Conservation (phyloP, 495 filamentous ascomycete genomes). For the Talaromyces proteolyticus region DNA sequence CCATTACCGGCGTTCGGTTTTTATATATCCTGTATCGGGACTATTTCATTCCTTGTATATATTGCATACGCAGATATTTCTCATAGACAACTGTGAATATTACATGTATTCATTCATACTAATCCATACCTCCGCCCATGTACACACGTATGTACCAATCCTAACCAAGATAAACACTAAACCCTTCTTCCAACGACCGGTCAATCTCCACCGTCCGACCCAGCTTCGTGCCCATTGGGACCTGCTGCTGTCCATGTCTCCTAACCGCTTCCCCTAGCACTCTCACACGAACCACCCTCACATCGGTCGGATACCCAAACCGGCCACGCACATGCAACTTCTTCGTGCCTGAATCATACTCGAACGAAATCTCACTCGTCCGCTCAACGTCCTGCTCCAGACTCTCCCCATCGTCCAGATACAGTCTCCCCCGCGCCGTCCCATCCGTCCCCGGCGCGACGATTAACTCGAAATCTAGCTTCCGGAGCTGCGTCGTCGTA, state of each 20-base stretch:
- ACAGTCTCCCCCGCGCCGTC: conserved; percentile 45
- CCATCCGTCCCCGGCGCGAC: conserved; percentile 56
- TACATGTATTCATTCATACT: background rate
- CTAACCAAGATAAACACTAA: background rate
- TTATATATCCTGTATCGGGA: background rate
- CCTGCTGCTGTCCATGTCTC: background rate
- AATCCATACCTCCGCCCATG: background rate
- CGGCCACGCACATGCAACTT: background rate
- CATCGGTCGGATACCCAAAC: conserved; percentile 3
- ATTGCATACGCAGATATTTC: background rate
- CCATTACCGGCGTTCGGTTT: background rate
- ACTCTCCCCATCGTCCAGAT: conserved; percentile 57
- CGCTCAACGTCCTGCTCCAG: conserved; percentile 49
- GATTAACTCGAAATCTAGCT: conserved; percentile 62
- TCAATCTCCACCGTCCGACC: background rate
- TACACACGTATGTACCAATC: background rate
- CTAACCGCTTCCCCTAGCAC: background rate
- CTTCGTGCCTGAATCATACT: conserved; percentile 18
- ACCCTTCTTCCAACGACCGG: background rate
- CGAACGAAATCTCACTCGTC: conserved; percentile 47
- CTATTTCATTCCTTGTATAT: background rate
- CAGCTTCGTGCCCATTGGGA: background rate
- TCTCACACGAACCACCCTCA: background rate
- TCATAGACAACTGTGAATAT: background rate
- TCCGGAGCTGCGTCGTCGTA: conserved; percentile 67